These are phyloP conservation scores for Cordyceps cateniannulata DNA, from an alignment of 2,329 filamentous ascomycete species.

Conservation along the genomic window DNA sequence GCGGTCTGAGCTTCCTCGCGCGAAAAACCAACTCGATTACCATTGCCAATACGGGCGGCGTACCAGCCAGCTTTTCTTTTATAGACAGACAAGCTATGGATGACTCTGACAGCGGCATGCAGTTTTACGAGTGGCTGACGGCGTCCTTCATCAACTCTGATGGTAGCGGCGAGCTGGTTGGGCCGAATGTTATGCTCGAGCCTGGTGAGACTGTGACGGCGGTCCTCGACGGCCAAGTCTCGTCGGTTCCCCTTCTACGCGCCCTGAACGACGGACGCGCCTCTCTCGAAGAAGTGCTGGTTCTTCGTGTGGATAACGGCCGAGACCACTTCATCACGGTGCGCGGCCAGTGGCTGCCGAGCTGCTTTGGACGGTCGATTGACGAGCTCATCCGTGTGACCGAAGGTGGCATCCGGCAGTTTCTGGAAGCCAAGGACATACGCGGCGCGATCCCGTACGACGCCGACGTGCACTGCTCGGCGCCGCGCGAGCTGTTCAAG, in stretches of 20 bases:
- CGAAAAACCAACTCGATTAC: conserved; percentile 64
- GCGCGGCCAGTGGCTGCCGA: conserved; percentile 70
- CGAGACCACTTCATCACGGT: conserved; percentile 89
- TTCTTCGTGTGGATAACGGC: conserved; percentile 76
- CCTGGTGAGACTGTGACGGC: conserved; percentile 78
- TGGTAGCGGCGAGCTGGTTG: conserved; percentile 28
- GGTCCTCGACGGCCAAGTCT: conserved; percentile 61
- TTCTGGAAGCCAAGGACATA: conserved; percentile 32
- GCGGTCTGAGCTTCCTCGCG: conserved; percentile 63
- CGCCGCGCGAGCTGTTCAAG: conserved; percentile 81
- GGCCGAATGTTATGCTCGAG: conserved; percentile 58
- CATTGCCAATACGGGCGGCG: conserved; percentile 85
- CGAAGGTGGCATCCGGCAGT: conserved; percentile 64
- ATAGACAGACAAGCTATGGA: conserved; percentile 59
- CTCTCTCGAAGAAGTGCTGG: conserved; percentile 76
- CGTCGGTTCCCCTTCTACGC: conserved; percentile 55
- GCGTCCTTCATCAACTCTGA: conserved; percentile 51
- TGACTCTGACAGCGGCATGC: conserved; percentile 30
- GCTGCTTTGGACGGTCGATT: conserved; percentile 78
- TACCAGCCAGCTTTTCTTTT: conserved; percentile 73
- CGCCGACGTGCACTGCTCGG: conserved; percentile 64
- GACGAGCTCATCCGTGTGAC: conserved; percentile 83
- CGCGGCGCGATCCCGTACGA: conserved; percentile 47
- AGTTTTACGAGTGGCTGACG: conserved; percentile 59
- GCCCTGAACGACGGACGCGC: conserved; percentile 62